Percentiles rank a stretch among this genome's conserved stretches.
Evolutionary conservation across 1,284 basidiomycete genomes (phyloP).

Genomic region (Schizophyllum amplum): DNA sequence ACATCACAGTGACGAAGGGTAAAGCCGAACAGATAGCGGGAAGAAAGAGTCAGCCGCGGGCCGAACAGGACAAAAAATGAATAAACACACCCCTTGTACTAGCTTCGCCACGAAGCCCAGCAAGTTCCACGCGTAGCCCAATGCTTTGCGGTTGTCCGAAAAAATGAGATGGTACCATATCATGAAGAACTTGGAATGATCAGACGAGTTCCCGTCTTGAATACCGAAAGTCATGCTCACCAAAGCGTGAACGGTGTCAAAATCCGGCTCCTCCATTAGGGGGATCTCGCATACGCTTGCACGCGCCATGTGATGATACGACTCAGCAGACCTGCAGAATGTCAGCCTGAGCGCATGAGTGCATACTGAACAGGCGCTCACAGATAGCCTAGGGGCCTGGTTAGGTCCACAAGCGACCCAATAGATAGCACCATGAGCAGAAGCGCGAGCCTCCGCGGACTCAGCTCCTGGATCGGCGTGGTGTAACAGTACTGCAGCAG

Average conservation of each 20-base stretch:
- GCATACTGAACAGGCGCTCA: slow-evolving; percentile 14
- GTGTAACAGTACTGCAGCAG: slow-evolving; percentile 58
- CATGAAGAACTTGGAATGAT: slow-evolving; percentile 51
- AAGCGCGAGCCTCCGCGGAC: slow-evolving; percentile 53
- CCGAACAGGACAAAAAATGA: background rate
- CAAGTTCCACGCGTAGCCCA: slow-evolving; percentile 61
- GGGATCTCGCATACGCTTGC: slow-evolving; percentile 64
- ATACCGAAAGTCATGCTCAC: slow-evolving; percentile 27
- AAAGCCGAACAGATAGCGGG: background rate
- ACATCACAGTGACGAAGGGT: no score
- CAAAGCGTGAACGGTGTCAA: slow-evolving; percentile 56
- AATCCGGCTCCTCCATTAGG: slow-evolving; percentile 60
- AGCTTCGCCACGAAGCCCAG: slow-evolving; percentile 55
- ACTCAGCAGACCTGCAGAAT: slow-evolving; percentile 35
- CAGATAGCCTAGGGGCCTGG: slow-evolving; percentile 39
- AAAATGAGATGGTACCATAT: slow-evolving; percentile 64
- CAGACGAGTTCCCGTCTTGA: slow-evolving; percentile 8
- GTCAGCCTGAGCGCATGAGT: background rate
- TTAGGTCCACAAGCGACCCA: slow-evolving; percentile 56
- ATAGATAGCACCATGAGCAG: slow-evolving; percentile 63
- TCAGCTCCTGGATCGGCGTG: slow-evolving; percentile 43
- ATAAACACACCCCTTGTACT: slow-evolving; percentile 45
- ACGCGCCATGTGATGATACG: slow-evolving; percentile 59
- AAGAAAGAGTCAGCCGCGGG: background rate
- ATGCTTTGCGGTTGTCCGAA: slow-evolving; percentile 57